A percentile compares a stretch with the other conserved stretches of the same genome.
These are phyloP conservation scores for Starmerella powellii DNA, from an alignment of 805 yeast genomes.

Conservation along the genomic window DNA sequence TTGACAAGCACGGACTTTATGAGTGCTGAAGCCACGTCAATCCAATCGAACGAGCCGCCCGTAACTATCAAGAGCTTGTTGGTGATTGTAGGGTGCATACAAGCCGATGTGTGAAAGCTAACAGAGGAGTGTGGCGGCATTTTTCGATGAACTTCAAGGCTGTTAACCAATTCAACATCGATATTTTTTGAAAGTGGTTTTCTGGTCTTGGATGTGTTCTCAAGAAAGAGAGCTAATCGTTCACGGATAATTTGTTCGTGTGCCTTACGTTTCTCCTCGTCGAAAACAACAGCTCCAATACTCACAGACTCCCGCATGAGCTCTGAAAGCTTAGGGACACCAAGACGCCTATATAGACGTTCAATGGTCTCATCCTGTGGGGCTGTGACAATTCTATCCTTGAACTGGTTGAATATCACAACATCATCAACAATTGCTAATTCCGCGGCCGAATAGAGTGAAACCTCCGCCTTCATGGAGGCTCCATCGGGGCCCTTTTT, in stretches of 20 bases:
- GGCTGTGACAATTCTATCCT: constrained; percentile 25
- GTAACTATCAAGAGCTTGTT: constrained; percentile 21
- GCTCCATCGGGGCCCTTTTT: not conserved
- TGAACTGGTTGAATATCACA: constrained; percentile 29
- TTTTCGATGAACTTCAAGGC: constrained; percentile 23
- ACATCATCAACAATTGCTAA: constrained; percentile 31
- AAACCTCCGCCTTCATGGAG: constrained; percentile 6
- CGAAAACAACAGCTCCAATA: constrained; percentile 22
- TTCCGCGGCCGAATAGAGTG: constrained; percentile 25
- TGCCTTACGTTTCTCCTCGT: constrained; percentile 8
- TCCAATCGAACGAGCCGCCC: constrained; percentile 27
- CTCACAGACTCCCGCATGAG: constrained; percentile 23
- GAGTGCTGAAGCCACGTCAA: constrained; percentile 29
- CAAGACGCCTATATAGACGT: constrained; percentile 25
- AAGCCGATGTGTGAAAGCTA: constrained; percentile 18
- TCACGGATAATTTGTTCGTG: constrained; percentile 26
- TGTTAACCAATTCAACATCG: constrained; percentile 21
- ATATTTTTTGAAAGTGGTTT: constrained; percentile 14
- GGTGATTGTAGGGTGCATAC: constrained; percentile 11
- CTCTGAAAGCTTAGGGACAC: constrained; percentile 25
- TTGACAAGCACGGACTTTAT: constrained; percentile 22
- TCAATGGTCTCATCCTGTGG: constrained; percentile 30
- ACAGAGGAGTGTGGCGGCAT: constrained; percentile 22
- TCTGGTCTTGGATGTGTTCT: constrained; percentile 23
- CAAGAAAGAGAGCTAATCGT: constrained; percentile 27